Conservation (phyloP, 305 asterid species). For the Plantago rigida region DNA sequence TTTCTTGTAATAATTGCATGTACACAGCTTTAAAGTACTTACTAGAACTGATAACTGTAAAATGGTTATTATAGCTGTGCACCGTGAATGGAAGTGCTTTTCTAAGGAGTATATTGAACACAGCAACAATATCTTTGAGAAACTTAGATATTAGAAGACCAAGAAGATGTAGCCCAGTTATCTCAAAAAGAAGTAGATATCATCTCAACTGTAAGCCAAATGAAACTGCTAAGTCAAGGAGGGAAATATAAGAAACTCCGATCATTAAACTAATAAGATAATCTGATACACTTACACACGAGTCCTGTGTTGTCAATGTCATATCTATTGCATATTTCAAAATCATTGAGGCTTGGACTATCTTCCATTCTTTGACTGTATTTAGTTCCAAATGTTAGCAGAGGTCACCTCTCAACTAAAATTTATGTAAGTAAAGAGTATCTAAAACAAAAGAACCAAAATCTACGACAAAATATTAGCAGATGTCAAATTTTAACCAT, state of each 20-base stretch:
- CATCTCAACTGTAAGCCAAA: not conserved
- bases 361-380: slow-evolving; percentile 81
- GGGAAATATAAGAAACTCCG: not conserved
- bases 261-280: slow-evolving; percentile 11
- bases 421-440: not conserved
- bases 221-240: slow-evolving; percentile 3
- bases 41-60: too few species aligned
- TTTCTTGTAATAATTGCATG: too few species aligned
- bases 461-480: slow-evolving; percentile 1
- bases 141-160: too few species aligned
- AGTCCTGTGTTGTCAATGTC: slow-evolving; percentile 83
- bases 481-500: too few species aligned
- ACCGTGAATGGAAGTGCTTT: too few species aligned
- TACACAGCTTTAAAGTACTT: too few species aligned
- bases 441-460: slow-evolving; percentile 6
- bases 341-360: slow-evolving; percentile 56
- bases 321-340: slow-evolving; percentile 56
- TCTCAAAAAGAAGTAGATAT: too few species aligned
- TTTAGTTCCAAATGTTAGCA: slow-evolving; percentile 26
- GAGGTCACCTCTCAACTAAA: slow-evolving; percentile 24
- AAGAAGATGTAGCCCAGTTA: too few species aligned
- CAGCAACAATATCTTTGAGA: too few species aligned
- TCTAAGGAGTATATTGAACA: too few species aligned
- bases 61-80: too few species aligned
- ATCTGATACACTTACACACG: slow-evolving; percentile 53